These are phyloP conservation scores for Daedaleopsis nitida DNA, from an alignment of 768 basidiomycete genomes.

Conservation along the genomic window DNA sequence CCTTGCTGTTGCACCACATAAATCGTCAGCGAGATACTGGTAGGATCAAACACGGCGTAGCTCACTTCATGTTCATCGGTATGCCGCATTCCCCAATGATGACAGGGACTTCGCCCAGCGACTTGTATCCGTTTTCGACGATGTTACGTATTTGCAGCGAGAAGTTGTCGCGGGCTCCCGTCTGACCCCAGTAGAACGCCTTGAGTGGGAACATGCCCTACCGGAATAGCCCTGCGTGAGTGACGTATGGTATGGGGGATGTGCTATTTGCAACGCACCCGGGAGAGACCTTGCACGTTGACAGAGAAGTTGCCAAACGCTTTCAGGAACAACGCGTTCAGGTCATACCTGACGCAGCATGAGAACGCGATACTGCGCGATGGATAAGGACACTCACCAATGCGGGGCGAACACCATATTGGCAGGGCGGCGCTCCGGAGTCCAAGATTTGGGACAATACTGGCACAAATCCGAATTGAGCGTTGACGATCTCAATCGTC, in stretches of 20 bases:
- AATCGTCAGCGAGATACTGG: not conserved
- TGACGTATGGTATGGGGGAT: conserved; percentile 9
- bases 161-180: conserved; percentile 81
- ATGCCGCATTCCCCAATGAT: conserved; percentile 93
- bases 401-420: conserved; percentile 77
- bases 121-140: conserved; percentile 63
- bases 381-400: conserved; percentile 47
- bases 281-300: conserved; percentile 90
- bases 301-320: conserved; percentile 83
- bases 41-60: conserved; percentile 7
- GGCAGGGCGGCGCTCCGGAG: conserved; percentile 56
- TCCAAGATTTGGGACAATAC: conserved; percentile 84
- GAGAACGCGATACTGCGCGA: conserved; percentile 25
- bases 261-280: conserved; percentile 49
- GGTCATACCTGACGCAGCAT: conserved; percentile 74
- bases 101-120: conserved; percentile 81
- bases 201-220: conserved; percentile 86
- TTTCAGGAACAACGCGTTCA: conserved; percentile 85
- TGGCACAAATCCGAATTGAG: conserved; percentile 30
- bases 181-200: conserved; percentile 87
- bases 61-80: conserved; percentile 97
- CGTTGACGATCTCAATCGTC: not conserved
- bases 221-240: not conserved
- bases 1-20: conserved; percentile 46
- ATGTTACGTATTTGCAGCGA: conserved; percentile 79